Base-by-base conservation (phyloP, 495 filamentous ascomycete species). In the Aspergillus panamensis region DNA sequence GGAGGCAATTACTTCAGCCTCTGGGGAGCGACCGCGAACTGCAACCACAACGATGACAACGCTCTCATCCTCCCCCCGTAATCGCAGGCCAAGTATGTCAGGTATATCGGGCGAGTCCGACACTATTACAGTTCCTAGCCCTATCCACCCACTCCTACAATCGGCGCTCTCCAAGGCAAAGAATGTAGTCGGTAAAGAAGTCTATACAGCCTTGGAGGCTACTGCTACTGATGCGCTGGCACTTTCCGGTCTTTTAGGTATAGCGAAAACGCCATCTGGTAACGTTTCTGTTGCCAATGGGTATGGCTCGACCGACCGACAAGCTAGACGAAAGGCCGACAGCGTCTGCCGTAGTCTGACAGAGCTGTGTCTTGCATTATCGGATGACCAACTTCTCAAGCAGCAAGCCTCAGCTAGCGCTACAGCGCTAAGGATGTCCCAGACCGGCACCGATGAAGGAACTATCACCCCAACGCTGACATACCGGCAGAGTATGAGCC, bases 31-130 rank as follows among this genome's bases (percentile, higher is more conserved):
- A 48, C 94, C 94, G 3, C 82, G 87, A 10, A 97, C 94, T 8
- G 92, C 93, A 19, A 92, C 89, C 31, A 97, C 94, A 2, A 96
- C 92, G n/a, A 82, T 90, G 20, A 97, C 93, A 3, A 96, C 91
- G 1, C 78, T 95, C 60, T 97, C 94, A 5, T 87, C 89, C 0
- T 96, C 92, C 0, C 94, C 94, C 0, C 89, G 87, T 64, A 81
- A 83, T 30, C 80, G 80, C 25, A 83, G 82, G 51, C 66, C 76
- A 20, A 81, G 74, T 65, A 69, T 73, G 51, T 66, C 76, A 20
- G 80, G 74, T 65, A 69, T 73, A 2, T 80, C 81, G 1, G 71
- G 73, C 33, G 80, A 78, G 33, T 63, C 70, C 1, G 72, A 76
- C 14, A 64, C 65, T 16, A 55, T 63, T 40, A 55, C 69, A 14